phyloP scores from a whole-genome alignment of 129 eudicot genomes.

The Helichrysum umbraculigerum region DNA sequence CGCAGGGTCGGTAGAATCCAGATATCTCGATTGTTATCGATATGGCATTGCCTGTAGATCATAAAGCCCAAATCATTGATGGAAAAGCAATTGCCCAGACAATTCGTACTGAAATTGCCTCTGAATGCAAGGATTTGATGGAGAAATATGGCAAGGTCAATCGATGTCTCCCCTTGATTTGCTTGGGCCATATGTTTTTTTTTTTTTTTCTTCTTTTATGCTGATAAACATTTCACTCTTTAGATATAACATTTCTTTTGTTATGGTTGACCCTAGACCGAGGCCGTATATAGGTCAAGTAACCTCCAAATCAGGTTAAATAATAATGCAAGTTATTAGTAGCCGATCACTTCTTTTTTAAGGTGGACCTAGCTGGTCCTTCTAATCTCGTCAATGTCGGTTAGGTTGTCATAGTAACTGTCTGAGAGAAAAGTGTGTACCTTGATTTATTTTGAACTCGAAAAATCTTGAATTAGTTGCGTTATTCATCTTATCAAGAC shows the following conservation, averaged over 20 bases:
- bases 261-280: too few relatives aligned
- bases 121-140: slow-evolving; percentile 58
- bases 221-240: too few relatives aligned
- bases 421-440: not conserved
- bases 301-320: too few relatives aligned
- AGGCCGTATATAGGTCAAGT: too few relatives aligned
- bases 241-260: too few relatives aligned
- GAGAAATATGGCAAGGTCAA: slow-evolving; percentile 73
- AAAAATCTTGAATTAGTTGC: not conserved
- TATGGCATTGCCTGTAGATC: slow-evolving; percentile 47
- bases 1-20: slow-evolving; percentile 14
- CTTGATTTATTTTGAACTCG: not conserved
- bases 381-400: not conserved
- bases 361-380: too few relatives aligned
- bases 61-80: slow-evolving; percentile 68
- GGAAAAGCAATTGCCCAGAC: slow-evolving; percentile 85
- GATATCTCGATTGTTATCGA: not conserved
- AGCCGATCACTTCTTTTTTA: too few relatives aligned
- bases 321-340: too few relatives aligned
- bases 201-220: too few relatives aligned
- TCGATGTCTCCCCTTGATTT: not conserved
- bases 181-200: not conserved
- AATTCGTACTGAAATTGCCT: slow-evolving; percentile 85
- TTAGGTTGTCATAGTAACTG: not conserved
- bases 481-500: not conserved